A percentile compares a stretch with the other conserved stretches of the same genome.
phyloP scores from a whole-genome alignment of 495 filamentous ascomycete genomes.

The Immersiella caudata region DNA sequence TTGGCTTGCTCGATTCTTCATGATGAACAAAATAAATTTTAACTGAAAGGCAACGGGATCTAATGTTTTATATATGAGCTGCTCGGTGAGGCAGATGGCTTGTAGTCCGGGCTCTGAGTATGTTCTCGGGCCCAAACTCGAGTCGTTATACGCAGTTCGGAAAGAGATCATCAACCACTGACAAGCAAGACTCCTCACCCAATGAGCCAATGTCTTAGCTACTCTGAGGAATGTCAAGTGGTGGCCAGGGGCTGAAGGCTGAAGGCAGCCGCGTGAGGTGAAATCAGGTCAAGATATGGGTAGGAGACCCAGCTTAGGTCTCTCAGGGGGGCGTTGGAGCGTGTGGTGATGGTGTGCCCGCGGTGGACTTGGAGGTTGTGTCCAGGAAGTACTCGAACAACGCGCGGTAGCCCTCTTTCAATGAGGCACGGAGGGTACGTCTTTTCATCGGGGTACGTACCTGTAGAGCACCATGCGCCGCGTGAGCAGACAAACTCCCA shows the following conservation, averaged over 20 bases:
- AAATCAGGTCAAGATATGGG: constrained; percentile 3
- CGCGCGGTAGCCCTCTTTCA: constrained; percentile 9
- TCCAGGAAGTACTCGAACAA: neutral
- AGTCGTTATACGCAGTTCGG: neutral
- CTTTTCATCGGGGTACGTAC: neutral
- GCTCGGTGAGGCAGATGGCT: neutral
- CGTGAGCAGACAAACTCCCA: neutral
- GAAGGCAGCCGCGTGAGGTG: constrained; percentile 11
- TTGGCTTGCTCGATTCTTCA: constrained; percentile 39
- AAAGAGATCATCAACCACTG: neutral
- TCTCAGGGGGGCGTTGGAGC: neutral
- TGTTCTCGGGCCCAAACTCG: neutral
- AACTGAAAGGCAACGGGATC: neutral
- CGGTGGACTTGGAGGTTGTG: neutral
- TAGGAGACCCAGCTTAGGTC: neutral
- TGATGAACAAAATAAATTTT: constrained; percentile 21
- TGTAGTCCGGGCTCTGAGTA: neutral
- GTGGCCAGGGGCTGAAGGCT: neutral
- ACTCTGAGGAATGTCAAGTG: constrained; percentile 3
- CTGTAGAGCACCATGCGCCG: neutral
- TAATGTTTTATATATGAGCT: neutral
- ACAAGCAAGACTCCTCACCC: neutral
- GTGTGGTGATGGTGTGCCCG: neutral
- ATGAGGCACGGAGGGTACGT: constrained; percentile 17
- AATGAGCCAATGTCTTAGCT: constrained; percentile 12